Percentiles rank a stretch among this genome's conserved stretches.
Evolutionary conservation across 2,329 filamentous ascomycete genomes (phyloP).

Genomic region (Alternaria arbusti): DNA sequence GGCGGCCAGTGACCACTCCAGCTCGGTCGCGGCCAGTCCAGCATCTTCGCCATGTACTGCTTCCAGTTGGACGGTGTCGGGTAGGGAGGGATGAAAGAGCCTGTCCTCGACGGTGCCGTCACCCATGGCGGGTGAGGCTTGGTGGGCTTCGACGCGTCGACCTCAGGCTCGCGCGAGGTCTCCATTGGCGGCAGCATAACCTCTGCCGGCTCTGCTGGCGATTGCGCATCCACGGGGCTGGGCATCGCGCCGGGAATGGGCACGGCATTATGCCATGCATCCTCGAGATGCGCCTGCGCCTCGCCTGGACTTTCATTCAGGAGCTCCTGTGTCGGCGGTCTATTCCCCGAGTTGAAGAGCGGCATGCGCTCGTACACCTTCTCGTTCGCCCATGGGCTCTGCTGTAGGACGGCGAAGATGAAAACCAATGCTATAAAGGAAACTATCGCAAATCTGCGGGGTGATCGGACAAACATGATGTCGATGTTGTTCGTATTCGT

Average conservation of each 20-base stretch:
- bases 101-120: conserved; percentile 24
- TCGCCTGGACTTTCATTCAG: conserved; percentile 13
- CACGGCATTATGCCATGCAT: conserved; percentile 28
- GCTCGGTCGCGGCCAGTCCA: conserved; percentile 50
- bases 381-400: conserved; percentile 36
- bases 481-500: conserved; percentile 28
- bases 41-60: conserved; percentile 51
- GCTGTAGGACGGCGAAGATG: conserved; percentile 35
- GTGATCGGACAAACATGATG: conserved; percentile 46
- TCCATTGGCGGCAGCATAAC: conserved; percentile 5
- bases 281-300: conserved; percentile 23
- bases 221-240: neutral
- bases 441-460: conserved; percentile 48
- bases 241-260: conserved; percentile 20
- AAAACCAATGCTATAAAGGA: conserved; percentile 44
- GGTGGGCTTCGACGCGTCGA: conserved; percentile 1
- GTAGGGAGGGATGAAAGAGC: conserved; percentile 20
- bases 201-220: neutral
- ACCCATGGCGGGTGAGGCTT: conserved; percentile 34
- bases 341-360: conserved; percentile 21
- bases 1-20: conserved; percentile 53
- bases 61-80: conserved; percentile 33
- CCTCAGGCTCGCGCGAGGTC: neutral
- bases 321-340: conserved; percentile 18
- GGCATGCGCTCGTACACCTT: conserved; percentile 36